phyloP scores from a whole-genome alignment of 257 asterid genomes.

The Solanum sparsipilum region DNA sequence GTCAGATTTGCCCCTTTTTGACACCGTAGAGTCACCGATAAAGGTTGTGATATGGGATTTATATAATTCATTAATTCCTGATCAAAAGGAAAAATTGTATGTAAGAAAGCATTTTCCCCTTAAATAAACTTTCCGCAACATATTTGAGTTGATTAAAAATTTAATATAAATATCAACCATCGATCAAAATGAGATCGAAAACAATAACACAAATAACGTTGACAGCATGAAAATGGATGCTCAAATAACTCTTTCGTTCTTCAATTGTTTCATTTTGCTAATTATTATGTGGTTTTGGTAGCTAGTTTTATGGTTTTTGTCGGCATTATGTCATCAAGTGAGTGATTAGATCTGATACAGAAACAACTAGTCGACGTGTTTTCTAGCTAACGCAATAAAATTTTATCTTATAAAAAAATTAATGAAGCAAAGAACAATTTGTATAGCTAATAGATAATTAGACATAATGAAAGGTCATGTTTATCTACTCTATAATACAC shows the following conservation, averaged over 20 bases:
- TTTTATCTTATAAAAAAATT: background rate
- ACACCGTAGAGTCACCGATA: background rate
- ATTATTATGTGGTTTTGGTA: background rate
- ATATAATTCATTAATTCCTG: background rate
- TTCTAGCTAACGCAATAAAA: background rate
- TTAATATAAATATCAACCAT: background rate
- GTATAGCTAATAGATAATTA: background rate
- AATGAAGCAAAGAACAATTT: background rate
- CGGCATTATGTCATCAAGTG: background rate
- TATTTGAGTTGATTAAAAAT: background rate
- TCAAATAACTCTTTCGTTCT: background rate
- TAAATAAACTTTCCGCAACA: background rate
- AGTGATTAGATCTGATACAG: background rate
- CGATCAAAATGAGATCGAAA: background rate
- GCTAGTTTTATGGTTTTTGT: background rate
- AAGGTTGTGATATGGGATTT: background rate
- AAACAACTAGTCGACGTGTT: background rate
- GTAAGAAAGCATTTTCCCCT: background rate
- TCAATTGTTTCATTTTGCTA: background rate
- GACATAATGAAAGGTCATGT: background rate
- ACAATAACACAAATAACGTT: background rate
- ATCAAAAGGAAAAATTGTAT: background rate
- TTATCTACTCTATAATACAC: background rate
- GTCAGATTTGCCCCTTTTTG: background rate
- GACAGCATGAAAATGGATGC: background rate